Percentiles rank a stretch among this genome's conserved stretches.
Conservation (phyloP, 225 moss, liverwort and hornwort species). For the Asterella californica region DNA sequence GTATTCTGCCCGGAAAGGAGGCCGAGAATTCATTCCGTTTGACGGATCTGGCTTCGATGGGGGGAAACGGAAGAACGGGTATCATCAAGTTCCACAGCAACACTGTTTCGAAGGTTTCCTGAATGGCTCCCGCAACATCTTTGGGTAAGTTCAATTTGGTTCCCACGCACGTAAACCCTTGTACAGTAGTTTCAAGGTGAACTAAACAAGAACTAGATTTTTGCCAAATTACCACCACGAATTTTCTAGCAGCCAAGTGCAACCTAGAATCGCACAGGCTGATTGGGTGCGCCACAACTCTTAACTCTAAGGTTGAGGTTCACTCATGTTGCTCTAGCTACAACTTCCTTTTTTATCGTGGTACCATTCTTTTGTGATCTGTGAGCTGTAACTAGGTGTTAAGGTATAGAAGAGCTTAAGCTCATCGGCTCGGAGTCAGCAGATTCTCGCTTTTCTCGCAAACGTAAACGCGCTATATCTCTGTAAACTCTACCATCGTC, state of each 20-base stretch:
- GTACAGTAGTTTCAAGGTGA: neutral
- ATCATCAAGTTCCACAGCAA: neutral
- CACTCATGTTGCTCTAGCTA: neutral
- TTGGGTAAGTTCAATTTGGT: neutral
- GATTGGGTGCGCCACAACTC: neutral
- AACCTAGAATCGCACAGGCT: neutral
- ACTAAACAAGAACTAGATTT: neutral
- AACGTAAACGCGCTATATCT: too few species aligned
- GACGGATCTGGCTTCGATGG: neutral
- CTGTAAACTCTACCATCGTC: too few species aligned
- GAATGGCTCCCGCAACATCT: neutral
- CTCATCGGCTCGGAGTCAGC: too few species aligned
- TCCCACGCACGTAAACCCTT: neutral
- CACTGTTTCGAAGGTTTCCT: neutral
- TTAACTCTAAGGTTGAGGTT: neutral
- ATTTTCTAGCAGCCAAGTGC: neutral
- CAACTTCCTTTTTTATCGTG: neutral
- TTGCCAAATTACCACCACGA: neutral
- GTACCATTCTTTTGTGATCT: conserved; percentile 4
- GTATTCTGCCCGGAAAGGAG: neutral
- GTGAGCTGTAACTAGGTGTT: neutral
- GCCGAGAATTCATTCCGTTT: neutral
- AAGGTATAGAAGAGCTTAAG: neutral
- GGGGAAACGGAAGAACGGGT: neutral
- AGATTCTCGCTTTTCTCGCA: too few species aligned